Base-by-base conservation (phyloP, 164 flowering plant genomes). In the Cinnamomum micranthum region DNA sequence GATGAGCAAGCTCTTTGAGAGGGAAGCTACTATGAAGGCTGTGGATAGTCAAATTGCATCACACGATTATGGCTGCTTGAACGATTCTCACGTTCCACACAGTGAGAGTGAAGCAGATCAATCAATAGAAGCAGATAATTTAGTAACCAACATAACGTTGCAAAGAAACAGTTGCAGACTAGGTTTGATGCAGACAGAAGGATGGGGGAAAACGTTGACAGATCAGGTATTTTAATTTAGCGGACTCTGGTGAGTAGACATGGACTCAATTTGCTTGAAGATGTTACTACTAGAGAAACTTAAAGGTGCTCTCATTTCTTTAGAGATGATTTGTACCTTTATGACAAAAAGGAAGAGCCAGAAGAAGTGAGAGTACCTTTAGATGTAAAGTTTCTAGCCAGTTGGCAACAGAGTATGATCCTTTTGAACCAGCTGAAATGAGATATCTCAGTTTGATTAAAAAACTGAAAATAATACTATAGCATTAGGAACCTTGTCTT, bases 1-100 rank as follows among this genome's bases (percentile, higher is more conserved):
- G 70, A 78, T 92, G 94, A 84, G 84, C 76, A 90, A 84, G 81
- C 81, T 95, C 55, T 84, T 95, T 59, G 77, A 84, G 70, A 85
- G 76, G 75, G 87, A 87, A 68, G 79, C 50, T 41, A 47, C 31
- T 73, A 24, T 79, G 63, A 58, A 74, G 6, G 27, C 68, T 47
- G 73, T 22, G 62, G 74, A 72, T 23, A 47, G 28, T 23, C 23
- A 1, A 55, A 63, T 72, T 1, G 13, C 74, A 47, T 68, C 66
- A 28, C 9, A 2, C 15, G n/a, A 12, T 55, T 66, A 62, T 24
- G 28, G 10, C n/a, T 31, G 72, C 28, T 50, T 78, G n/a, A 28
- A 52, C 76, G 76, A 74, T 80, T 76, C 70, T 73, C 20, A 55
- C 3, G 47, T 50, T 19, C 80, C 69, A 58, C 23, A 15, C 59